Percentiles rank a stretch among this genome's conserved stretches.
These are phyloP conservation scores for Mycena indigotica DNA, from an alignment of 768 basidiomycete genomes.

Conservation along the genomic window DNA sequence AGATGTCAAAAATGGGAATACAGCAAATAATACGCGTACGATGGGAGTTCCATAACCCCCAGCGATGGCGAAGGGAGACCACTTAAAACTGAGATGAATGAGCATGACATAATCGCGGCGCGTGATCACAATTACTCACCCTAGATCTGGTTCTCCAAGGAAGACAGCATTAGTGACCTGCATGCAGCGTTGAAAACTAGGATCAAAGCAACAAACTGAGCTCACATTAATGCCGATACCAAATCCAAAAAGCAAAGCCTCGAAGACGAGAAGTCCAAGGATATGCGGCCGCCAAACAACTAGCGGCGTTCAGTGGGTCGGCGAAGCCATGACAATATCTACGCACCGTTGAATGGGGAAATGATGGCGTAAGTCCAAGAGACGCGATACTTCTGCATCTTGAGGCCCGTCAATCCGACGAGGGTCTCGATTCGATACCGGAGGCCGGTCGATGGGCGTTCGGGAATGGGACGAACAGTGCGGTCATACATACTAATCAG, in stretches of 20 bases:
- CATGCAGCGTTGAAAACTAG: not conserved
- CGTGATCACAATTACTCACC: too few species aligned
- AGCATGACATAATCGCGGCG: constrained; percentile 27
- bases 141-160: constrained; percentile 54
- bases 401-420: constrained; percentile 62
- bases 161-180: constrained; percentile 71
- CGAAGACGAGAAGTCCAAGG: constrained; percentile 52
- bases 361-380: constrained; percentile 50
- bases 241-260: constrained; percentile 65
- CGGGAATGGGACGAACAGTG: constrained; percentile 51
- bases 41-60: constrained; percentile 60
- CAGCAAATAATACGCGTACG: constrained; percentile 32
- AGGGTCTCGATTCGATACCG: constrained; percentile 59
- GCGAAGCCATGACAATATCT: constrained; percentile 41
- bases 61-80: constrained; percentile 49
- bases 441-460: constrained; percentile 41
- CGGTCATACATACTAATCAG: constrained; percentile 62
- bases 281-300: constrained; percentile 68
- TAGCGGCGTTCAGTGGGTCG: constrained; percentile 35
- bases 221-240: constrained; percentile 62
- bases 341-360: constrained; percentile 40
- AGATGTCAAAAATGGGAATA: not conserved
- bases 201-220: not conserved
- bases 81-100: constrained; percentile 10
- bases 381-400: constrained; percentile 58